Conservation (phyloP, 2,329 filamentous ascomycete species). For the Alternaria infectoria region DNA sequence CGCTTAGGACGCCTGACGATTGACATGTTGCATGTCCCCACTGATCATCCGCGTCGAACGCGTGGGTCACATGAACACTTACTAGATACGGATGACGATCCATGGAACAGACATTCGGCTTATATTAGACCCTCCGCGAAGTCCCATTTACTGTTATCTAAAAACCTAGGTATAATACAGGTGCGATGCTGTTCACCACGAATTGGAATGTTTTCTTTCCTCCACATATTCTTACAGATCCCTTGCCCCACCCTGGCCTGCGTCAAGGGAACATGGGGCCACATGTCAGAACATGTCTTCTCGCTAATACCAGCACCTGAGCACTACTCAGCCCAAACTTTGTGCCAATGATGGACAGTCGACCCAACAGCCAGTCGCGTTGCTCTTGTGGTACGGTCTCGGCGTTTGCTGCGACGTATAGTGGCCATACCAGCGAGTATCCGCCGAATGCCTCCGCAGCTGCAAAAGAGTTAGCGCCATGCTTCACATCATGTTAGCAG, state of each 20-base stretch:
- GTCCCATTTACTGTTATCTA: not conserved
- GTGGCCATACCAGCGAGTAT: conserved; percentile 51
- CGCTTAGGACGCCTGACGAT: not conserved
- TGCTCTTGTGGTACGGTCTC: conserved; percentile 46
- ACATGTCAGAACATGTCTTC: conserved; percentile 44
- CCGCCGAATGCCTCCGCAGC: conserved; percentile 49
- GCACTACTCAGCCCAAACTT: conserved; percentile 46
- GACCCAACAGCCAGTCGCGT: conserved; percentile 45
- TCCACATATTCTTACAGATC: not conserved
- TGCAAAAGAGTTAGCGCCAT: conserved; percentile 21
- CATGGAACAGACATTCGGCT: not conserved
- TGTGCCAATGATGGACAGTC: conserved; percentile 45
- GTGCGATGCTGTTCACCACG: not conserved
- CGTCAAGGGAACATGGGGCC: conserved; percentile 44
- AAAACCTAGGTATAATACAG: not conserved
- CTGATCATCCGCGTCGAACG: not conserved
- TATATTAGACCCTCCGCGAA: not conserved
- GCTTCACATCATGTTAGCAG: not conserved
- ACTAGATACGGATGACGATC: not conserved
- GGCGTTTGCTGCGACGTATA: conserved; percentile 48
- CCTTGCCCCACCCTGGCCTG: not conserved
- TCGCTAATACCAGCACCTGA: conserved; percentile 44
- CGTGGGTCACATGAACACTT: conserved; percentile 2
- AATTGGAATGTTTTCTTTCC: not conserved
- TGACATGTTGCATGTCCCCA: not conserved